phyloP scores from a whole-genome alignment of 139 green algal genomes.

The Chlorella ohadii region DNA sequence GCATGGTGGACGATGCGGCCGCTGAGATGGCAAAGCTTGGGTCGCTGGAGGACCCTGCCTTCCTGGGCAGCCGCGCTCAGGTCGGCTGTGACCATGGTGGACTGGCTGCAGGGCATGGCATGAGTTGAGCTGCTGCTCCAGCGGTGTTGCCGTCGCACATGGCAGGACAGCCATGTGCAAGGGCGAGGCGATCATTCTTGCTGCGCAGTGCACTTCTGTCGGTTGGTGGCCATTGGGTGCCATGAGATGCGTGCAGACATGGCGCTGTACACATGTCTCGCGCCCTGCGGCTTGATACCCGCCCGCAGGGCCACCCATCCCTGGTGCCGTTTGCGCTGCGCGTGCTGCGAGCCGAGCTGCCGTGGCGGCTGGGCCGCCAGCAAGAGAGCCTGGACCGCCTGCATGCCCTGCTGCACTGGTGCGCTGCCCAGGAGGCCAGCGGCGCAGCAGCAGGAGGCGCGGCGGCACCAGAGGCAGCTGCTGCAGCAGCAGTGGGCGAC shows the following conservation, averaged over 20 bases:
- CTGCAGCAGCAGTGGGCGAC: conserved; percentile 1
- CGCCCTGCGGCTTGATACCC: neutral
- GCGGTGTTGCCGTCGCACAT: too few species aligned
- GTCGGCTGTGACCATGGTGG: neutral
- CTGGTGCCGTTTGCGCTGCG: conserved; percentile 47
- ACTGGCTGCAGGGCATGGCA: neutral
- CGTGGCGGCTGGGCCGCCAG: neutral
- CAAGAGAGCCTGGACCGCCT: conserved; percentile 14
- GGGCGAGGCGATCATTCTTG: too few species aligned
- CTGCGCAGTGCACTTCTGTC: too few species aligned
- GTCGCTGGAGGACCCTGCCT: neutral
- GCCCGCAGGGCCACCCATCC: neutral
- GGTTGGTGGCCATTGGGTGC: too few species aligned
- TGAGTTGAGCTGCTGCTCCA: too few species aligned
- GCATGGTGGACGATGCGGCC: conserved; percentile 10
- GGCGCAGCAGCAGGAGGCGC: too few species aligned
- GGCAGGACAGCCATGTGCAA: too few species aligned
- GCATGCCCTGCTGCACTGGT: conserved; percentile 43
- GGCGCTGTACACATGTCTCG: too few species aligned
- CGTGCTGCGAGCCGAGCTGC: conserved; percentile 33
- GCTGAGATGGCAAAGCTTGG: conserved; percentile 30
- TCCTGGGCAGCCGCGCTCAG: neutral
- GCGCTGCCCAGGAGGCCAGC: conserved; percentile 10
- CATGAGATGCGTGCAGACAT: too few species aligned
- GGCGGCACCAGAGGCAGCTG: neutral